A percentile compares a stretch with the other conserved stretches of the same genome.
Conservation (phyloP, 768 basidiomycete species). For the Mycena albidolilacea region DNA sequence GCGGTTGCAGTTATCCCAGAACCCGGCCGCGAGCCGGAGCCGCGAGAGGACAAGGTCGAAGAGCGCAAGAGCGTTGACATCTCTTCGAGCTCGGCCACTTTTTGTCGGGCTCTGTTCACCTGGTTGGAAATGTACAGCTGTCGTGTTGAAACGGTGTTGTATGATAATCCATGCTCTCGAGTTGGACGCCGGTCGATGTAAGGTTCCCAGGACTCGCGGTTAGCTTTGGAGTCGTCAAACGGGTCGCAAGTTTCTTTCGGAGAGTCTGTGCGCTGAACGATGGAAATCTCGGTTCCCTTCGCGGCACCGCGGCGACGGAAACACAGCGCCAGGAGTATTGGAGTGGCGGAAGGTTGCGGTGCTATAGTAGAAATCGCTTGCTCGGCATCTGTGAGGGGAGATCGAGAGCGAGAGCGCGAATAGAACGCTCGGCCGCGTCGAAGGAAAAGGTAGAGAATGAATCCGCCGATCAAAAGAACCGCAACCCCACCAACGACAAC, state of each 20-base stretch:
- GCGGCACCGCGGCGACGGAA: too few relatives aligned
- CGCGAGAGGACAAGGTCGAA: background rate
- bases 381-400: too few relatives aligned
- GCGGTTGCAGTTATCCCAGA: background rate
- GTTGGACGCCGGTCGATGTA: background rate
- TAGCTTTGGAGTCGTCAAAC: background rate
- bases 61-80: background rate
- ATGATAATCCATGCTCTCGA: background rate
- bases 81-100: slow-evolving; percentile 26
- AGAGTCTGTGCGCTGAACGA: background rate
- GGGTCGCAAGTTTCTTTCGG: background rate
- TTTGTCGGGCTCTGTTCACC: slow-evolving; percentile 11
- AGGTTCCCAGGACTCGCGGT: background rate
- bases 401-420: slow-evolving; percentile 31
- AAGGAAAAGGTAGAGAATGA: slow-evolving; percentile 35
- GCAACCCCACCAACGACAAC: slow-evolving; percentile 11
- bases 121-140: slow-evolving; percentile 34
- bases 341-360: too few relatives aligned
- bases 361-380: too few relatives aligned
- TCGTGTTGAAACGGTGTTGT: slow-evolving; percentile 21
- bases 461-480: slow-evolving; percentile 18
- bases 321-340: too few relatives aligned
- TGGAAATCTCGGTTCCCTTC: too few relatives aligned
- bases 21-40: background rate
- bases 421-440: slow-evolving; percentile 35